phyloP scores from a whole-genome alignment of 2,329 filamentous ascomycete genomes.

The Ceratocystis destructans region DNA sequence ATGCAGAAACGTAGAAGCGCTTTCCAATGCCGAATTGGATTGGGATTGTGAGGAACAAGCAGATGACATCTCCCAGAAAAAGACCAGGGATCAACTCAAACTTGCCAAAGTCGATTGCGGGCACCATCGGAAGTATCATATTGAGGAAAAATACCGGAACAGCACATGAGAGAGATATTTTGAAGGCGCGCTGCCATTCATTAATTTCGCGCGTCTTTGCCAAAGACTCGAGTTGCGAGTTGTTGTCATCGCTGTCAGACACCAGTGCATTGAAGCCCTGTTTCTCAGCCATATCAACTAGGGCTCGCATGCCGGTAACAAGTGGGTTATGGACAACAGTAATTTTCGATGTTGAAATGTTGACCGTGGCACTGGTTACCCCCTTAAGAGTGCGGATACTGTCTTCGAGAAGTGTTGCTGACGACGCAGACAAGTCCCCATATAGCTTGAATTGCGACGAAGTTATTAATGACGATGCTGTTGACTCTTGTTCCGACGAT shows the following conservation, averaged over 20 bases:
- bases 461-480: constrained; percentile 40
- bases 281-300: constrained; percentile 73
- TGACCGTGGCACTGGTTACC: constrained; percentile 59
- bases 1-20: constrained; percentile 89
- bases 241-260: constrained; percentile 86
- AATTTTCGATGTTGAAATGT: constrained; percentile 58
- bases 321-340: constrained; percentile 59
- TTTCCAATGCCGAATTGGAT: constrained; percentile 94
- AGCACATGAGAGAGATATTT: constrained; percentile 64
- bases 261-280: constrained; percentile 78
- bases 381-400: constrained; percentile 52
- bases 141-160: constrained; percentile 81
- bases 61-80: constrained; percentile 77
- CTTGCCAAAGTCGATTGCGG: constrained; percentile 61
- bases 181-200: constrained; percentile 77
- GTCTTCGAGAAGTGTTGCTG: constrained; percentile 59
- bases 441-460: constrained; percentile 72
- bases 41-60: constrained; percentile 71
- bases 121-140: constrained; percentile 90
- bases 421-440: constrained; percentile 56
- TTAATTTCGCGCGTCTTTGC: constrained; percentile 94
- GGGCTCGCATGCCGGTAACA: constrained; percentile 60
- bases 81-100: constrained; percentile 56
- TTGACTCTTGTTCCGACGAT: constrained; percentile 52
- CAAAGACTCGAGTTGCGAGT: constrained; percentile 87